Conservation (phyloP, 768 basidiomycete species). For the Tephrocybe sp. region DNA sequence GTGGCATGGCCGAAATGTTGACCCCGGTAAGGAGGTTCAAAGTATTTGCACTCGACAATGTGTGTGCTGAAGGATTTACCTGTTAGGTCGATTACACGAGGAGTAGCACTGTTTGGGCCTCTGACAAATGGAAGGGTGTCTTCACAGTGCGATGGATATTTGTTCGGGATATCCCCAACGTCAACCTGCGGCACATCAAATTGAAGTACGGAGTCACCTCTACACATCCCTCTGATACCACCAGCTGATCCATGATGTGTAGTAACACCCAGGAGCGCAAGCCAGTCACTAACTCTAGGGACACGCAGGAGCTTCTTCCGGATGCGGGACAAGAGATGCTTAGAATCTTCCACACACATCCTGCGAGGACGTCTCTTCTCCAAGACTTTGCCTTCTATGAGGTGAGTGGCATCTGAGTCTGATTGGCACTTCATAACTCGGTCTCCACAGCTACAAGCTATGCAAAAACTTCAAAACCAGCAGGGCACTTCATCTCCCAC, state of each 20-base stretch:
- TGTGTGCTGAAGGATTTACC: neutral
- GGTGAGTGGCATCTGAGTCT: slow-evolving; percentile 42
- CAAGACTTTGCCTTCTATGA: slow-evolving; percentile 95
- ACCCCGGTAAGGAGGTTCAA: slow-evolving; percentile 63
- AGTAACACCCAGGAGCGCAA: slow-evolving; percentile 98
- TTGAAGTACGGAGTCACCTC: no score
- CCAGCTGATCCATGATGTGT: slow-evolving; percentile 17
- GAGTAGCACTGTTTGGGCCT: slow-evolving; percentile 97
- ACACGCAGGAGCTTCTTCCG: slow-evolving; percentile 94
- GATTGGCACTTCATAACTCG: neutral
- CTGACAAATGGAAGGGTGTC: slow-evolving; percentile 99
- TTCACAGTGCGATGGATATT: slow-evolving; percentile 99
- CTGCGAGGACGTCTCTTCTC: slow-evolving; percentile 87
- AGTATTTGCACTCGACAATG: neutral
- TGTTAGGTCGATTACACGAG: slow-evolving; percentile 85
- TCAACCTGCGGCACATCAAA: slow-evolving; percentile 86
- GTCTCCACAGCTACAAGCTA: slow-evolving; percentile 67
- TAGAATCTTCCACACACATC: slow-evolving; percentile 91
- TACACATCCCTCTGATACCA: no score
- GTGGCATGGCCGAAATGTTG: slow-evolving; percentile 98
- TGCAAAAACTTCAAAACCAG: slow-evolving; percentile 67
- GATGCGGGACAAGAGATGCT: slow-evolving; percentile 98
- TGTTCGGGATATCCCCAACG: slow-evolving; percentile 92
- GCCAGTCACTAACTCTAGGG: slow-evolving; percentile 96
- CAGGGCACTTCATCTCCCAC: slow-evolving; percentile 35